Conservation (phyloP, 306 rosid species). For the Acacia confusa region DNA sequence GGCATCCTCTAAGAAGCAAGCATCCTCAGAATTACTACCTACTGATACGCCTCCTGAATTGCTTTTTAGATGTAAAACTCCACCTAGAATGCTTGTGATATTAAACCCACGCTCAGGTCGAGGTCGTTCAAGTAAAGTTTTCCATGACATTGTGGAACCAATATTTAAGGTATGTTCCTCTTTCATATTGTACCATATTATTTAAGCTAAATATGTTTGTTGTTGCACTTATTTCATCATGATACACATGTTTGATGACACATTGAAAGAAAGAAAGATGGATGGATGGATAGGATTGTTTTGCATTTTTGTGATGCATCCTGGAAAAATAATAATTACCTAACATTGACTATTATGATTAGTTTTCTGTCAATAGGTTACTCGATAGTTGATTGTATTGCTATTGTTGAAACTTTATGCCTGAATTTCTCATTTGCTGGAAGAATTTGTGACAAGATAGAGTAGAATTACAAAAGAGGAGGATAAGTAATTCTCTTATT, state of each 20-base stretch:
- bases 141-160: slow-evolving; percentile 82
- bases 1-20: slow-evolving; percentile 92
- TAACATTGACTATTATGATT: neutral
- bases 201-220: slow-evolving; percentile 23
- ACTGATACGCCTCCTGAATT: slow-evolving; percentile 90
- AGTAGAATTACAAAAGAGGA: neutral
- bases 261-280: slow-evolving; percentile 7
- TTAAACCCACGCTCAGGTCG: slow-evolving; percentile 95
- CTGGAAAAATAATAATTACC: slow-evolving; percentile 19
- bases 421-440: slow-evolving; percentile 1
- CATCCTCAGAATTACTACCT: slow-evolving; percentile 83
- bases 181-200: slow-evolving; percentile 3
- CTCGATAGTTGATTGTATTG: slow-evolving; percentile 1
- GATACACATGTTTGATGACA: neutral
- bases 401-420: slow-evolving; percentile 19
- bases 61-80: slow-evolving; percentile 90
- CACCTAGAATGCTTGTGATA: slow-evolving; percentile 94
- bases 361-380: slow-evolving; percentile 21
- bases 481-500: neutral
- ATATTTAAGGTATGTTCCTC: slow-evolving; percentile 69
- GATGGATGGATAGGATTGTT: slow-evolving; percentile 10
- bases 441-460: neutral
- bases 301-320: slow-evolving; percentile 8
- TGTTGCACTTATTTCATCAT: slow-evolving; percentile 22
- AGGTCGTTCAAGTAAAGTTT: slow-evolving; percentile 96